Evolutionary conservation across 768 basidiomycete species (phyloP).

Genomic region (Melanogaster broomeanus): DNA sequence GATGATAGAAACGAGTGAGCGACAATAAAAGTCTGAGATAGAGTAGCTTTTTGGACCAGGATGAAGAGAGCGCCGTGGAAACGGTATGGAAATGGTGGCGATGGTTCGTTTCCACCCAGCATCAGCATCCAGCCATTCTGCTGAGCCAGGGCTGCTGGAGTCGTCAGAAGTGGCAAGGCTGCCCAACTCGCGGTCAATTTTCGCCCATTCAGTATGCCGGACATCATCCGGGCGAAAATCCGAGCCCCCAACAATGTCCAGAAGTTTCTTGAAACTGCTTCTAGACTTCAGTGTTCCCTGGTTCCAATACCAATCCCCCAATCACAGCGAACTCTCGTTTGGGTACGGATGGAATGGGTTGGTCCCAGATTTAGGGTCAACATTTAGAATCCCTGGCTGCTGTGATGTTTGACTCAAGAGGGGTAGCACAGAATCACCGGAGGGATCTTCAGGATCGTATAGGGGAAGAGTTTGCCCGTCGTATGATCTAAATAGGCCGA

Average conservation of each 20-base stretch:
- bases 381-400: too few relatives aligned
- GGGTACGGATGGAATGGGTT: neutral
- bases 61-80: neutral
- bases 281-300: slow-evolving; percentile 14
- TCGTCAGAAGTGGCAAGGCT: neutral
- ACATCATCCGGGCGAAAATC: slow-evolving; percentile 7
- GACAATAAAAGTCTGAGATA: slow-evolving; percentile 10
- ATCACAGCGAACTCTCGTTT: neutral
- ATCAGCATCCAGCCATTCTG: slow-evolving; percentile 7
- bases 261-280: slow-evolving; percentile 7
- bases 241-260: slow-evolving; percentile 14
- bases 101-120: slow-evolving; percentile 1
- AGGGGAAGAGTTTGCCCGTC: neutral
- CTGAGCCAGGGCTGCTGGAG: neutral
- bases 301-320: slow-evolving; percentile 24
- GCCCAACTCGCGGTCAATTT: slow-evolving; percentile 6
- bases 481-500: neutral
- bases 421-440: neutral
- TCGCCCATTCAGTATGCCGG: neutral
- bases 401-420: neutral
- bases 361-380: too few relatives aligned
- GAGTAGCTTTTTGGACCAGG: slow-evolving; percentile 4
- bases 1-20: slow-evolving; percentile 14
- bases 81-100: slow-evolving; percentile 6
- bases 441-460: neutral